Conservation (phyloP, 2,329 filamentous ascomycete genomes). For the Fusarium floridanum region DNA sequence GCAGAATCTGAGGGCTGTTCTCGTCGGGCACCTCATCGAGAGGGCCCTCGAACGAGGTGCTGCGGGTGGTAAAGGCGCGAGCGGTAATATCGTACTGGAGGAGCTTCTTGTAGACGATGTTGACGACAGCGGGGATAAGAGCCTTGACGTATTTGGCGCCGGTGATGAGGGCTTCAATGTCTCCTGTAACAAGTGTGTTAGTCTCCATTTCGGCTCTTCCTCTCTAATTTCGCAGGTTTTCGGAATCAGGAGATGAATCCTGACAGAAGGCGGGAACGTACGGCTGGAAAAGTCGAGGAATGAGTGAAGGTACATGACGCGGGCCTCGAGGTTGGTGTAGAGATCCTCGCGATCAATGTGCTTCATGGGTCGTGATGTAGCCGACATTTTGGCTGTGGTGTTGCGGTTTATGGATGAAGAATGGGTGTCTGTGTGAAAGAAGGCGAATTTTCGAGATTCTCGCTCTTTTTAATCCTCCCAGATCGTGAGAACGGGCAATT, state of each 20-base stretch:
- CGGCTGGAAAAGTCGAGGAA: slow-evolving; percentile 81
- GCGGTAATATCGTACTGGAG: slow-evolving; percentile 86
- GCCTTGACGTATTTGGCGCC: slow-evolving; percentile 83
- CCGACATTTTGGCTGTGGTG: slow-evolving; percentile 43
- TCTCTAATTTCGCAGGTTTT: neutral
- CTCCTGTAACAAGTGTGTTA: slow-evolving; percentile 60
- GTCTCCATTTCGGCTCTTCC: neutral
- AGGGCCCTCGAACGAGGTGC: slow-evolving; percentile 75
- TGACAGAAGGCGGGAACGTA: slow-evolving; percentile 54
- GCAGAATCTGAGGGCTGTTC: slow-evolving; percentile 79
- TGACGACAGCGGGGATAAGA: slow-evolving; percentile 86
- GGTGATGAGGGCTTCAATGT: slow-evolving; percentile 76
- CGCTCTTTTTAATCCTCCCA: neutral
- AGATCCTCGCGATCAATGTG: slow-evolving; percentile 79
- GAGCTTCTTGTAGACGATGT: slow-evolving; percentile 87
- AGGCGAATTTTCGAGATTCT: neutral
- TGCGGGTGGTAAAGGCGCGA: slow-evolving; percentile 76
- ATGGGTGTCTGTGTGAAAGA: neutral
- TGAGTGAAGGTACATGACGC: slow-evolving; percentile 79
- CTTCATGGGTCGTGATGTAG: slow-evolving; percentile 55
- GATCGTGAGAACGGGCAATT: neutral
- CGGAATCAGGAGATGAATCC: neutral
- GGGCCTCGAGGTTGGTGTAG: slow-evolving; percentile 77
- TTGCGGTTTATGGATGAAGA: slow-evolving; percentile 1
- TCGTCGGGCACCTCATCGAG: slow-evolving; percentile 74